Evolutionary conservation across 2,329 filamentous ascomycete genomes (phyloP).

Genomic region (Cladosporium phlei): DNA sequence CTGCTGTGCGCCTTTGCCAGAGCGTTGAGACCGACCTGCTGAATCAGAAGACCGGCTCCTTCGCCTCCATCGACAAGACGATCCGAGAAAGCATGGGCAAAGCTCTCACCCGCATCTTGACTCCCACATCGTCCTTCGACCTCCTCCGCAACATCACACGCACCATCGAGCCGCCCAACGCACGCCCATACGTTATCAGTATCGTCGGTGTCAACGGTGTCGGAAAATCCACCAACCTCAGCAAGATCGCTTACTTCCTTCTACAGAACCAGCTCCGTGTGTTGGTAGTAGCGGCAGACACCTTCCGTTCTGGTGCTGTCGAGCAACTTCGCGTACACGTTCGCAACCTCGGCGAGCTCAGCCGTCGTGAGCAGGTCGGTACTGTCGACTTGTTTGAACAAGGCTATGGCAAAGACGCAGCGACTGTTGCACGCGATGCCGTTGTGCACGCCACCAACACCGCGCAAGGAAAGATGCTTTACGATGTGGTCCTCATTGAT

Average conservation of each 20-base stretch:
- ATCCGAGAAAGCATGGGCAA: constrained; percentile 86
- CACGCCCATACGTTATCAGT: constrained; percentile 92
- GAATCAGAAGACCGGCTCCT: constrained; percentile 85
- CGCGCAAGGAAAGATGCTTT: constrained; percentile 39
- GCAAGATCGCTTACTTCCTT: constrained; percentile 97
- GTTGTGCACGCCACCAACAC: constrained; percentile 70
- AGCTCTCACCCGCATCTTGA: constrained; percentile 90
- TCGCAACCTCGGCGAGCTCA: constrained; percentile 85
- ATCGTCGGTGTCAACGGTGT: constrained; percentile 98
- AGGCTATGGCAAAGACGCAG: constrained; percentile 96
- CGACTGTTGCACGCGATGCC: constrained; percentile 89
- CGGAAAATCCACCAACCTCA: constrained; percentile 94
- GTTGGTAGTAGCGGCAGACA: constrained; percentile 89
- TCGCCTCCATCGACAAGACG: constrained; percentile 72
- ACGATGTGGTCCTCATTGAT: constrained; percentile 93
- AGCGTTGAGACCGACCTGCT: constrained; percentile 86
- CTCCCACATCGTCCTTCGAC: constrained; percentile 89
- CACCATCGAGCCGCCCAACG: constrained; percentile 58
- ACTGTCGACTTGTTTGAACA: constrained; percentile 90
- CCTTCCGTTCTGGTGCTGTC: constrained; percentile 93
- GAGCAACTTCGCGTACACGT: constrained; percentile 96
- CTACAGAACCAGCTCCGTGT: constrained; percentile 96
- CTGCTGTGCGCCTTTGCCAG: constrained; percentile 82
- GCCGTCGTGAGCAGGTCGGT: constrained; percentile 71
- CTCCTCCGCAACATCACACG: constrained; percentile 88